Base-by-base conservation (phyloP, 2,329 filamentous ascomycete species). In the Ceratocystis harringtonii region DNA sequence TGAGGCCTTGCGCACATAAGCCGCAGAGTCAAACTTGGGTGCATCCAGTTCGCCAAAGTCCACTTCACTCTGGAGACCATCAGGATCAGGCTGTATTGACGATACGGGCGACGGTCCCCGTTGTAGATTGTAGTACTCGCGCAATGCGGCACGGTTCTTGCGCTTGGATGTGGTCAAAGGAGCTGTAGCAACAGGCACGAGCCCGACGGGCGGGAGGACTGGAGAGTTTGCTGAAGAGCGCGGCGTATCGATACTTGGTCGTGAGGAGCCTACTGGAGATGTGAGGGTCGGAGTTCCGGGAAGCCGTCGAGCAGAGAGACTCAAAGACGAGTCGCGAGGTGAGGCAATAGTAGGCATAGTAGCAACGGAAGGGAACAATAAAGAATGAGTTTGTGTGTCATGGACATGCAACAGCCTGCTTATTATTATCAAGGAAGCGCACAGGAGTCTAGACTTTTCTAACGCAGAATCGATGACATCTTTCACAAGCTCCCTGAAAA, bases 41-140 rank as follows among this genome's bases (percentile, higher is more conserved):
- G 77, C 80, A 75, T 96, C 92, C 65, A 97, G 81, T 72, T 94
- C 89, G 64, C 83, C 82, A 32, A 81, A 73, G 3, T 84, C 80
- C 19, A 88, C 83, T 68, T 87, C 84, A 22, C 80, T 82, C 64
- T 77, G 74, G 10, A 58, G 64, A n/a, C 61, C 60, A 60, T 68
- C 67, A 8, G 62, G 64, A 62, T 68, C 67, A 5, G 62, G 64
- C 62, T 58, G 28, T 28, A 57, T 57, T 28, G 30, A 17, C 28
- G 48, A 36, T 36, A 19, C 63, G 17, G 65, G 62, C 28, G 75
- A 70, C 44, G 67, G 70, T 74, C 72, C 22, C 70, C 70, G 45
- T 72, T 75, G 50, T 62, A 97, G 81, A 73, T 94, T 94, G 77
- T 97, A 97, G 79, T 96, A 97, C 73, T 96, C 91, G 71, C 94